These are phyloP conservation scores for Echites panduratus DNA, from an alignment of 257 asterid species.

Conservation along the genomic window DNA sequence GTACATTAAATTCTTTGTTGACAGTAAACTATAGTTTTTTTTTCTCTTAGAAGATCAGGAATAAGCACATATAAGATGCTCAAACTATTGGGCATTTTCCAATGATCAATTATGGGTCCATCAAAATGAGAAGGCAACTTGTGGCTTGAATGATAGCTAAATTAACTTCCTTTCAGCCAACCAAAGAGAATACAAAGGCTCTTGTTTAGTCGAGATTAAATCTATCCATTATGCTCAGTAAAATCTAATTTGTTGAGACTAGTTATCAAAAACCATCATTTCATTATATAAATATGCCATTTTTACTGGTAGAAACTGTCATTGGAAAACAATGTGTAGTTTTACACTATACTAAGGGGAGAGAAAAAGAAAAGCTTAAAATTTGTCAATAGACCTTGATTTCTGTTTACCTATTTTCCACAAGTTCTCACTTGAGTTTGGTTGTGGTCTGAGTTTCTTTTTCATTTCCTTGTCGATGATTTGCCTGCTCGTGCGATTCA, in stretches of 20 bases:
- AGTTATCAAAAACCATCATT: no score
- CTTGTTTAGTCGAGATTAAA: no score
- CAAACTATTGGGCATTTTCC: background rate
- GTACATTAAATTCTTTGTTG: no score
- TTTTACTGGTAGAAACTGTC: background rate
- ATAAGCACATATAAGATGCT: background rate
- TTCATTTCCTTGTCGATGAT: background rate
- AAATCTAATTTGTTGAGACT: no score
- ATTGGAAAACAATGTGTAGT: background rate
- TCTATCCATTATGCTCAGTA: no score
- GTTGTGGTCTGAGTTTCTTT: background rate
- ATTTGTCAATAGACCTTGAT: background rate
- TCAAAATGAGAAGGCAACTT: background rate
- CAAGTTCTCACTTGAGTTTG: background rate
- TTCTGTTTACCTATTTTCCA: background rate
- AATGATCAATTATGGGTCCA: background rate
- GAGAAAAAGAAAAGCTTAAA: background rate
- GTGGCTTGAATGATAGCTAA: no score
- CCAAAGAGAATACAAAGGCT: no score
- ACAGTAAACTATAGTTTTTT: no score
- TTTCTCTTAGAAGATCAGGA: background rate
- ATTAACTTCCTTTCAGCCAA: no score
- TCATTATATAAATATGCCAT: no score
- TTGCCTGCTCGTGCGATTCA: background rate
- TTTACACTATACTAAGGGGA: background rate